Evolutionary conservation across 108 stramenopile species (phyloP), one percentile per base, ranked within the genome.

Genomic region (Fistulifera pelliculosa): DNA sequence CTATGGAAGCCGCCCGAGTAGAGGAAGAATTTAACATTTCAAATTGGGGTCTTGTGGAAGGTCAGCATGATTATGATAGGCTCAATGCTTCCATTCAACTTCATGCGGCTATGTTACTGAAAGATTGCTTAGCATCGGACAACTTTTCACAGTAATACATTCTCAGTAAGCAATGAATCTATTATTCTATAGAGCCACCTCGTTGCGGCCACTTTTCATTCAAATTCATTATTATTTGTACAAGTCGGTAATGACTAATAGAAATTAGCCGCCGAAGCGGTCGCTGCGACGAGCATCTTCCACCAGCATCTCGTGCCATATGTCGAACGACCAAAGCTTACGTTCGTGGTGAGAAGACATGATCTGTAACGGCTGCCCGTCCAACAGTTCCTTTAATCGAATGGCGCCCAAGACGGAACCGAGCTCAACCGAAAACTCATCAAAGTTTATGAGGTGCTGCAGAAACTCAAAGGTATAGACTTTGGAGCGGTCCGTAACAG

Each of bases 21-120:
- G 98, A 99, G 68, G 98, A 99, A 66, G 97, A 97, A 61, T 97
- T 94, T 61, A 91, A 99, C 61, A 93, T 98, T 57, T 77, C 83
- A 28, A 65, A 62, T 40, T 97, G 97, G 96, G 99, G 99, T 11
- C 64, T 99, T 45, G 97, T 99, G 24, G 99, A 99, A 61, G 99
- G 97, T 5, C 92, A 88, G 17, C 99, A 99, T 71, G 99, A 94
- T 67, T 89, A 90, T 57, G 93, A 94, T 81, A 54, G 83, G 31
- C 61, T 94, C 52, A 94, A 94, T 62, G 71, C 71, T 43, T 77
- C 83, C 19, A 80, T 94, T 23, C 83, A 90, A 39, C 64, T 94
- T 48, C 68, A 76, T 51, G 71, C 93, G 10, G 83, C 87, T 17
- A 55, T 63, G n/a, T 61, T 87, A 45, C 59, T 93, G 54, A 23